Percentiles rank a stretch among this genome's conserved stretches.
These are phyloP conservation scores for Cyathus pygmaeus DNA, from an alignment of 1,284 basidiomycete genomes.

Conservation along the genomic window DNA sequence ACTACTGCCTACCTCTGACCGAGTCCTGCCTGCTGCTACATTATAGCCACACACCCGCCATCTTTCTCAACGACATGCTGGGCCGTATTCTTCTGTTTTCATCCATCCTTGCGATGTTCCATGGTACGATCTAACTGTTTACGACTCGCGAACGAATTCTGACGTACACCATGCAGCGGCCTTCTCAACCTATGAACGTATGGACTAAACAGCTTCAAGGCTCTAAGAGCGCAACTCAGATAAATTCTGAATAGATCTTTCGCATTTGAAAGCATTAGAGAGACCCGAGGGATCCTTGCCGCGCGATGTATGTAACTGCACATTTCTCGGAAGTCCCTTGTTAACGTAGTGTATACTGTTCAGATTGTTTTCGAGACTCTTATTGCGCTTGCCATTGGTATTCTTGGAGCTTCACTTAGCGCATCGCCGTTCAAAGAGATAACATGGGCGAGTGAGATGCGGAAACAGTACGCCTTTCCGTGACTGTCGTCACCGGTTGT, in stretches of 20 bases:
- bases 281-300: slow-evolving; percentile 73
- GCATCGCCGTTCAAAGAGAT: slow-evolving; percentile 81
- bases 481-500: not conserved
- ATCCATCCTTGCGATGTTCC: slow-evolving; percentile 58
- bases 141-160: not conserved
- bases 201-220: slow-evolving; percentile 33
- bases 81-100: slow-evolving; percentile 54
- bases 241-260: slow-evolving; percentile 61
- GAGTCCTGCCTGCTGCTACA: slow-evolving; percentile 3
- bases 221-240: slow-evolving; percentile 4
- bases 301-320: slow-evolving; percentile 57
- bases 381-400: slow-evolving; percentile 72
- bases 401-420: slow-evolving; percentile 75
- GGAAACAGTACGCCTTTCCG: slow-evolving; percentile 66
- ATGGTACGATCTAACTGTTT: slow-evolving; percentile 49
- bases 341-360: not conserved
- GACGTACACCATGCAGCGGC: slow-evolving; percentile 39
- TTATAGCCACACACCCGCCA: not conserved
- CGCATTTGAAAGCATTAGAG: slow-evolving; percentile 78
- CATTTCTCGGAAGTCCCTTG: not conserved
- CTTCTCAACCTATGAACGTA: slow-evolving; percentile 71
- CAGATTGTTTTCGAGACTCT: slow-evolving; percentile 80
- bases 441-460: slow-evolving; percentile 92
- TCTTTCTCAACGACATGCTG: slow-evolving; percentile 48
- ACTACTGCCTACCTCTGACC: slow-evolving; percentile 13